These are phyloP conservation scores for Colletotrichum karsti DNA, from an alignment of 2,329 filamentous ascomycete genomes.

Conservation along the genomic window DNA sequence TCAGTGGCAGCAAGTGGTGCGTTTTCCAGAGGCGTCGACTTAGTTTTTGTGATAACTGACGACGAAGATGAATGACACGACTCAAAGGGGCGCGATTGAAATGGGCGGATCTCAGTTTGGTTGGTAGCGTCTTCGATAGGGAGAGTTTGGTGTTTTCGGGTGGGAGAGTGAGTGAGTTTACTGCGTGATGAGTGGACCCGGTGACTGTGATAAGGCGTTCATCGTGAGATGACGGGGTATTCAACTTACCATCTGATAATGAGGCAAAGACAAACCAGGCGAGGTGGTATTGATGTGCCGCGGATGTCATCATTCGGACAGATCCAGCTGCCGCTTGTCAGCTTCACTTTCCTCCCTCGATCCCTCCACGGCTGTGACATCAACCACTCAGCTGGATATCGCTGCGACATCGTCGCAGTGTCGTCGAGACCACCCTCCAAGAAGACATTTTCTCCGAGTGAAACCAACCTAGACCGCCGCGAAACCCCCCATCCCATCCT, in stretches of 20 bases:
- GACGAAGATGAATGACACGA: not conserved
- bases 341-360: not conserved
- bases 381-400: not conserved
- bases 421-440: not conserved
- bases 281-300: not conserved
- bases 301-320: not conserved
- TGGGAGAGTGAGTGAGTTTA: not conserved
- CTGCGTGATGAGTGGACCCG: not conserved
- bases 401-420: not conserved
- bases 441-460: not conserved
- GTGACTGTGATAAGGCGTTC: no score
- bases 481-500: not conserved
- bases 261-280: no score
- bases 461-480: not conserved
- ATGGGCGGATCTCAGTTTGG: not conserved
- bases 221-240: no score
- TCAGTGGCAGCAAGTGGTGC: not conserved
- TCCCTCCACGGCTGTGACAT: not conserved
- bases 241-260: no score
- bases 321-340: not conserved
- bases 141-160: not conserved
- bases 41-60: slow-evolving; percentile 3
- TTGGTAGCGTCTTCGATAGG: not conserved
- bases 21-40: not conserved
- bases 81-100: not conserved